These are phyloP conservation scores for Penicillium samsonianum DNA, from an alignment of 495 filamentous ascomycete species.

Conservation along the genomic window DNA sequence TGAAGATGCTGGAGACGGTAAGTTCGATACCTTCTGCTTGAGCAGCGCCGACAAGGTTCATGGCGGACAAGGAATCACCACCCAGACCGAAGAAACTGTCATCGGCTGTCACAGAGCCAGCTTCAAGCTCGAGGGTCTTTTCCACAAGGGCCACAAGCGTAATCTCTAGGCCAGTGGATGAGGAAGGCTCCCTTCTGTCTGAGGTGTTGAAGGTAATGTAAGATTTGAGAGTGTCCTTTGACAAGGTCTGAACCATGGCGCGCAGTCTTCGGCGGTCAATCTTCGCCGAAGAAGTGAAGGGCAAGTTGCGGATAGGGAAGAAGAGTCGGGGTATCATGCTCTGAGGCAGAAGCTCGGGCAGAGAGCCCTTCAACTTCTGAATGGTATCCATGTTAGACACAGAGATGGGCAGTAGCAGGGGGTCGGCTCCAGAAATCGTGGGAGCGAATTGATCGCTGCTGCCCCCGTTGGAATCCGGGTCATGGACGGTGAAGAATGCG, in stretches of 20 bases:
- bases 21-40: constrained; percentile 45
- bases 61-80: constrained; percentile 58
- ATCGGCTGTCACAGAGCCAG: constrained; percentile 41
- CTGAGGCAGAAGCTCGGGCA: constrained; percentile 41
- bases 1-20: constrained; percentile 53
- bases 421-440: constrained; percentile 26
- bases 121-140: constrained; percentile 36
- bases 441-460: constrained; percentile 23
- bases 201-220: constrained; percentile 41
- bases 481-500: constrained; percentile 43
- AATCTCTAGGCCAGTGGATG: constrained; percentile 32
- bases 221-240: constrained; percentile 42
- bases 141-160: constrained; percentile 43
- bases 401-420: constrained; percentile 38
- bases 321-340: constrained; percentile 66
- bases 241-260: constrained; percentile 38
- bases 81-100: constrained; percentile 57
- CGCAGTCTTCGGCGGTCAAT: constrained; percentile 61
- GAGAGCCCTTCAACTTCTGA: constrained; percentile 35
- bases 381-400: constrained; percentile 32
- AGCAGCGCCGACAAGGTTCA: constrained; percentile 54
- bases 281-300: constrained; percentile 59
- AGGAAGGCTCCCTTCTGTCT: constrained; percentile 23
- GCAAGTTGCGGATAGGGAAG: constrained; percentile 58
- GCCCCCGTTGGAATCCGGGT: constrained; percentile 22